phyloP scores from a whole-genome alignment of 164 flowering plant species.

The Vitis vinifera region ASM3070453v1 NC_081817.1:980501-981000 shows the following conservation, averaged over 20 bases:
- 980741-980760: not conserved
- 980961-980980: constrained; percentile 70
- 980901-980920: constrained; percentile 62
- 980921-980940: constrained; percentile 64
- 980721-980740: not conserved
- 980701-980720: not conserved
- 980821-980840: not conserved
- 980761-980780: not conserved
- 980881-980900: constrained; percentile 81
- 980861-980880: constrained; percentile 85
- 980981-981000: constrained; percentile 81
- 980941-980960: constrained; percentile 79
- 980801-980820: not conserved
- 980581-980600: not conserved
- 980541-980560: constrained; percentile 82
- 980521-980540: constrained; percentile 99
- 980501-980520: constrained; percentile 87
- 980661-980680: not conserved
- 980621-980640: not conserved
- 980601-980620: constrained; percentile 2
- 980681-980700: not conserved
- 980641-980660: not conserved
- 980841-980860: not conserved
- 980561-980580: not conserved
- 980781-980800: not conserved